Evolutionary conservation across 352 stramenopile genomes (phyloP).

Genomic region (Globisporangium canariense): DNA sequence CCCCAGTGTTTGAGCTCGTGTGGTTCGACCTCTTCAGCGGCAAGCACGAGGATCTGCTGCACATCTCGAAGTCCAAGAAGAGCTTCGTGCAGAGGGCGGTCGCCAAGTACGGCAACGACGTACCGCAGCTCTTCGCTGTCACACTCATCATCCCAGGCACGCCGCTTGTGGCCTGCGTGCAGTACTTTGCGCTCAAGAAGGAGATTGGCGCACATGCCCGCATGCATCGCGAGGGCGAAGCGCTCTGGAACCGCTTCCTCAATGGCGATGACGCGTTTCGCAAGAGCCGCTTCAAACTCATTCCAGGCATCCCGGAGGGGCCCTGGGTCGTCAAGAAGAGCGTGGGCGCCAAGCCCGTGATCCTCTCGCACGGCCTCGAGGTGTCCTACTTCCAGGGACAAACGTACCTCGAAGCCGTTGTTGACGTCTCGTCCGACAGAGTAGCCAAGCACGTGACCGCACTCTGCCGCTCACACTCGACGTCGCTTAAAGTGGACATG

Average conservation of each 20-base stretch:
- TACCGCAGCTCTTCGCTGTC: slow-evolving; percentile 72
- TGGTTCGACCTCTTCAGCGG: slow-evolving; percentile 83
- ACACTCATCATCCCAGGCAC: slow-evolving; percentile 69
- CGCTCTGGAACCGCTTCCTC: slow-evolving; percentile 65
- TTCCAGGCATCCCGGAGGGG: slow-evolving; percentile 70
- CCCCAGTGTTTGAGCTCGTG: slow-evolving; percentile 72
- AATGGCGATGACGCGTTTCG: slow-evolving; percentile 64
- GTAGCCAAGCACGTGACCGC: slow-evolving; percentile 78
- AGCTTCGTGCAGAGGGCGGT: slow-evolving; percentile 64
- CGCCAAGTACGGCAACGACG: slow-evolving; percentile 58
- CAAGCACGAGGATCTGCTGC: slow-evolving; percentile 58
- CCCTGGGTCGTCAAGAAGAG: slow-evolving; percentile 83
- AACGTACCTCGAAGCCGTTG: slow-evolving; percentile 70
- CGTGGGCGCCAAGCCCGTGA: slow-evolving; percentile 73
- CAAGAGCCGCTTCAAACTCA: slow-evolving; percentile 75
- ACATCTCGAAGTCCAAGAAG: slow-evolving; percentile 64
- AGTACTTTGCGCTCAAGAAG: slow-evolving; percentile 68
- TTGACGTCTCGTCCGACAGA: slow-evolving; percentile 74
- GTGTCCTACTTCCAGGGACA: slow-evolving; percentile 57
- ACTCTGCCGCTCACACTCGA: slow-evolving; percentile 66
- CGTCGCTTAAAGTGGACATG: slow-evolving; percentile 69
- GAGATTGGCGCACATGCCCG: slow-evolving; percentile 16
- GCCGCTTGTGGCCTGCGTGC: slow-evolving; percentile 61
- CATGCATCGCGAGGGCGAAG: slow-evolving; percentile 27
- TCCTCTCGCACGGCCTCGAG: slow-evolving; percentile 62